Conservation (phyloP, 352 stramenopile genomes). For the Phytophthora megakarya region DNA sequence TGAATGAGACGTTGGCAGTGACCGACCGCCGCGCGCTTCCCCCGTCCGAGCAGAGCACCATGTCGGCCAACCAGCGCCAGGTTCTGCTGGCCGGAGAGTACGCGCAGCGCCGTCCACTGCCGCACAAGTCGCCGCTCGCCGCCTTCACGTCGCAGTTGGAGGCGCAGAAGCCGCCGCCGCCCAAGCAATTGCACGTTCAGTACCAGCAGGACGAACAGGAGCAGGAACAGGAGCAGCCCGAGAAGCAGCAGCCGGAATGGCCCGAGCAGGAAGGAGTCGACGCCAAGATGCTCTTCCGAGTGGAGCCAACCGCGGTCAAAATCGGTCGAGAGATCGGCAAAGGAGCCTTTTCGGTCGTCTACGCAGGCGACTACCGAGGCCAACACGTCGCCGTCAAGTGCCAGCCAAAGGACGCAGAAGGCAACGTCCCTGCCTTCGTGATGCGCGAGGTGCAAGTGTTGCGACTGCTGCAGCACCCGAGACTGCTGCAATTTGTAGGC, state of each 20-base stretch:
- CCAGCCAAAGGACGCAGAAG: conserved; percentile 78
- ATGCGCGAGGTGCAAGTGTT: conserved; percentile 80
- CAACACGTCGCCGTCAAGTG: conserved; percentile 85
- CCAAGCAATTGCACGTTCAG: conserved; percentile 15
- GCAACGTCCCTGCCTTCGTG: conserved; percentile 74
- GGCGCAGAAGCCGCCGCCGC: conserved; percentile 18
- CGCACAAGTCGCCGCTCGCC: conserved; percentile 24
- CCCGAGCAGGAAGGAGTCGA: conserved; percentile 24
- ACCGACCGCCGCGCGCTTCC: conserved; percentile 28
- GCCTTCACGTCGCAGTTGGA: conserved; percentile 38
- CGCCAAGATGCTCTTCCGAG: conserved; percentile 48
- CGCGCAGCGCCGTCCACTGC: conserved; percentile 30
- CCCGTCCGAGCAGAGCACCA: conserved; percentile 19
- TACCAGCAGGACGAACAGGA: conserved; percentile 24
- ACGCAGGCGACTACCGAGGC: conserved; percentile 70
- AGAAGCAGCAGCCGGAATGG: conserved; percentile 33
- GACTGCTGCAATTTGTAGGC: conserved; percentile 79
- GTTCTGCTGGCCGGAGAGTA: conserved; percentile 46
- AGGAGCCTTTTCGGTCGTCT: conserved; percentile 85
- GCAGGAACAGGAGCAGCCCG: conserved; percentile 23
- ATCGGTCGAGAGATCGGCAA: conserved; percentile 86
- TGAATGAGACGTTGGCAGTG: conserved; percentile 36
- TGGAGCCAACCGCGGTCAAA: conserved; percentile 65
- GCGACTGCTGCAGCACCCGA: conserved; percentile 65
- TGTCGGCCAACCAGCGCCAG: conserved; percentile 37